Evolutionary conservation across 441 rosid species (phyloP).

Genomic region (Croton laevigatus): DNA sequence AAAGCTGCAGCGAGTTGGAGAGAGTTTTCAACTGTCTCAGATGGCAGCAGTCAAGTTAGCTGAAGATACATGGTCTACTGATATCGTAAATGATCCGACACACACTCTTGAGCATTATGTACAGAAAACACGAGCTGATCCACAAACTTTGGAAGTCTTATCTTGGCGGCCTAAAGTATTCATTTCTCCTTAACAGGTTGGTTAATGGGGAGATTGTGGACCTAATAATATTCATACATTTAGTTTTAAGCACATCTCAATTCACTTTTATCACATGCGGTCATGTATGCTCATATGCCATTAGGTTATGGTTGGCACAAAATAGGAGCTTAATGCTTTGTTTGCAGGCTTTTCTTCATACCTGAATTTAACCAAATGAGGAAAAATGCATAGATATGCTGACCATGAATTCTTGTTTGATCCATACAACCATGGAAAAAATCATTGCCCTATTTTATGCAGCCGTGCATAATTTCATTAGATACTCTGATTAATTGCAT

Average conservation of each 20-base stretch:
- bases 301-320: neutral
- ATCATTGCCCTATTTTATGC: neutral
- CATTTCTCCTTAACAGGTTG: slow-evolving; percentile 44
- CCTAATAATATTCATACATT: neutral
- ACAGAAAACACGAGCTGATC: slow-evolving; percentile 37
- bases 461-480: neutral
- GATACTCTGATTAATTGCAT: neutral
- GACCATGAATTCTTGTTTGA: neutral
- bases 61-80: slow-evolving; percentile 61
- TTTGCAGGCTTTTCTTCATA: neutral
- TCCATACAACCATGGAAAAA: neutral
- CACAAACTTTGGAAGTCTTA: slow-evolving; percentile 44
- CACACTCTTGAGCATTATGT: slow-evolving; percentile 54
- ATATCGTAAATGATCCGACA: slow-evolving; percentile 51
- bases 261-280: neutral
- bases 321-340: neutral
- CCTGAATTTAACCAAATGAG: neutral
- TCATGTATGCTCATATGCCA: neutral
- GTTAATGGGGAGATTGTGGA: neutral
- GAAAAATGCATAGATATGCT: neutral
- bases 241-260: neutral
- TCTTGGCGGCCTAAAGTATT: slow-evolving; percentile 77
- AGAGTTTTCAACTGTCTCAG: slow-evolving; percentile 74
- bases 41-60: slow-evolving; percentile 80
- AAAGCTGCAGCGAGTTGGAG: slow-evolving; percentile 63